phyloP scores from a whole-genome alignment of 106 monocot species.

The Acorus gramineus region DNA sequence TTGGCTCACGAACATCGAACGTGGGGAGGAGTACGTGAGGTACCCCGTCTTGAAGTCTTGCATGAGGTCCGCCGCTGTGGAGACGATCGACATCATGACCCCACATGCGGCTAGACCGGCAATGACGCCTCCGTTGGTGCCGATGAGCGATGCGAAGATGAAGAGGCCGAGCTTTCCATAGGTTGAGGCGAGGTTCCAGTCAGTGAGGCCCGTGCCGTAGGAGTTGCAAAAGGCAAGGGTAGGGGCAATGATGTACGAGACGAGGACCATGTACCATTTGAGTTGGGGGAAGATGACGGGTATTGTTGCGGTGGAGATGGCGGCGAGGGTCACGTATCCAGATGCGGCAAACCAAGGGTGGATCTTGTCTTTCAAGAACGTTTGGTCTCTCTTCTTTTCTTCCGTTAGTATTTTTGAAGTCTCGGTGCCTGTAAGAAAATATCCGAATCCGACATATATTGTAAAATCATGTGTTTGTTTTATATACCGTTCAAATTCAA shows the following conservation, averaged over 20 bases:
- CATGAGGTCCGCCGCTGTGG: slow-evolving; percentile 85
- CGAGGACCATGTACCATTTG: slow-evolving; percentile 61
- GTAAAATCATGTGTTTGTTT: not conserved
- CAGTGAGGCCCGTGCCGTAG: slow-evolving; percentile 77
- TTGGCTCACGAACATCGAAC: slow-evolving; percentile 89
- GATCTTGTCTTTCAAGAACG: slow-evolving; percentile 60
- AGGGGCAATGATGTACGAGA: slow-evolving; percentile 56
- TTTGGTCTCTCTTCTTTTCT: slow-evolving; percentile 36
- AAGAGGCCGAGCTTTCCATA: slow-evolving; percentile 89
- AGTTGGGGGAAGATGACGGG: slow-evolving; percentile 79
- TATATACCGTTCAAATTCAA: no score
- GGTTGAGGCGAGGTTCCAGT: slow-evolving; percentile 71
- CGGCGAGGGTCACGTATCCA: slow-evolving; percentile 56
- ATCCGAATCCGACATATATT: not conserved
- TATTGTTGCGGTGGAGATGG: slow-evolving; percentile 58
- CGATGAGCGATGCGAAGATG: slow-evolving; percentile 54
- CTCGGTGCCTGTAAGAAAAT: slow-evolving; percentile 17
- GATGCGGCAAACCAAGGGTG: slow-evolving; percentile 62
- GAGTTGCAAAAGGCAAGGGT: slow-evolving; percentile 89
- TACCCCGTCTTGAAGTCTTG: slow-evolving; percentile 92
- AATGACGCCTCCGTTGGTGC: slow-evolving; percentile 75
- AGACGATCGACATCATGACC: slow-evolving; percentile 89
- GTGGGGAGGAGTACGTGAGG: slow-evolving; percentile 64
- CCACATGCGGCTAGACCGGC: slow-evolving; percentile 88
- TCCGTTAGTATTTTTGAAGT: slow-evolving; percentile 23